phyloP scores from a whole-genome alignment of 345 rosid genomes.

The Mercurialis annua region DNA sequence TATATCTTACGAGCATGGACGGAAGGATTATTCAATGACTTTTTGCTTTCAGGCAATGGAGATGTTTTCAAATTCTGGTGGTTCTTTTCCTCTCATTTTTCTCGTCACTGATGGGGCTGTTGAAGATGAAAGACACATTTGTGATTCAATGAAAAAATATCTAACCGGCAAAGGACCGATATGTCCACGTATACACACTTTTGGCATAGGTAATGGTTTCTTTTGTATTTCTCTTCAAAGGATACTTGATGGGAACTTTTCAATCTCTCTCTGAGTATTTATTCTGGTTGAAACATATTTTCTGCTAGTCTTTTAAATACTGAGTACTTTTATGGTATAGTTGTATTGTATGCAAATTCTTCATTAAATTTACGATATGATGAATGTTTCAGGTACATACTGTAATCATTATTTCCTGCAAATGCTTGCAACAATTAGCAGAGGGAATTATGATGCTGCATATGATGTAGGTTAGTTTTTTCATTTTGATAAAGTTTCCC shows the following conservation, averaged over 20 bases:
- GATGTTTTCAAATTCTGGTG: conserved; percentile 56
- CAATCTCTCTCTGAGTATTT: not conserved
- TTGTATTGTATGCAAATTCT: not conserved
- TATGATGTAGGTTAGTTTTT: conserved; percentile 56
- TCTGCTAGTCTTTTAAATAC: not conserved
- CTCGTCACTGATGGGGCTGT: conserved; percentile 91
- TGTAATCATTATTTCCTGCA: conserved; percentile 89
- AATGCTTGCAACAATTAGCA: conserved; percentile 64
- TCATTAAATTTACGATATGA: not conserved
- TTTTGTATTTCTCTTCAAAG: not conserved
- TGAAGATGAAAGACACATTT: conserved; percentile 84
- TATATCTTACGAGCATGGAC: not conserved
- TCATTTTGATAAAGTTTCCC: not conserved
- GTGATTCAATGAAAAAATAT: conserved; percentile 61
- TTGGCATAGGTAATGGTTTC: conserved; percentile 68
- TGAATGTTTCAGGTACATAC: conserved; percentile 58
- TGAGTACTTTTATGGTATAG: not conserved
- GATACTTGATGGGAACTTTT: not conserved
- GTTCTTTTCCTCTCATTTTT: conserved; percentile 71
- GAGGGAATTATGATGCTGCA: conserved; percentile 72
- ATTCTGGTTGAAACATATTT: not conserved
- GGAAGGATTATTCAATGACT: not conserved
- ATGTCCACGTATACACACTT: conserved; percentile 69
- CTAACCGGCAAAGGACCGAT: conserved; percentile 44
- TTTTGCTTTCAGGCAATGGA: conserved; percentile 70